A percentile compares a stretch with the other conserved stretches of the same genome.
Conservation (phyloP, 768 basidiomycete genomes). For the Boletus sensibilis region DNA sequence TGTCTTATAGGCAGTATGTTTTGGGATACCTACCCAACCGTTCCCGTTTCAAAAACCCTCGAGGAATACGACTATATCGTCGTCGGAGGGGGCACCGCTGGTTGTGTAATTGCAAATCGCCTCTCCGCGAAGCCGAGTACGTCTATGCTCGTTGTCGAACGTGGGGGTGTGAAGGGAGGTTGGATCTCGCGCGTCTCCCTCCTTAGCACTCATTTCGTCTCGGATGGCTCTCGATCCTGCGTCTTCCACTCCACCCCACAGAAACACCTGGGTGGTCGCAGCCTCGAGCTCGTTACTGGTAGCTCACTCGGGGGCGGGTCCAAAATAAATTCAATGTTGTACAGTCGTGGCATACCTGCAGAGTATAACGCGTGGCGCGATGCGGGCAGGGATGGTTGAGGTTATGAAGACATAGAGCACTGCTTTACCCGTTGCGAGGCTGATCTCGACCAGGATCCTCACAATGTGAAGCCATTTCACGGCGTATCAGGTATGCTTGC, state of each 20-base stretch:
- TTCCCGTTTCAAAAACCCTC: not conserved
- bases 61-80: not conserved
- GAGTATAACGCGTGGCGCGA: not conserved
- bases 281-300: not conserved
- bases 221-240: not conserved
- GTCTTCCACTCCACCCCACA: not conserved
- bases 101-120: not conserved
- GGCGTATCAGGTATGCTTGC: not conserved
- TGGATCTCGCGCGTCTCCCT: not conserved
- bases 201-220: not conserved
- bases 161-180: not conserved
- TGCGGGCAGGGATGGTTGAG: not conserved
- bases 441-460: not conserved
- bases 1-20: not conserved
- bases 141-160: not conserved
- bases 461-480: not conserved
- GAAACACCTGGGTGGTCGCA: too few species aligned
- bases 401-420: not conserved
- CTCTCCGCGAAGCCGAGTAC: not conserved
- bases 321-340: not conserved
- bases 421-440: not conserved
- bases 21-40: not conserved
- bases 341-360: not conserved
- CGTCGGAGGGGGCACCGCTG: not conserved
- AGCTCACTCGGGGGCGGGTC: not conserved